phyloP scores from a whole-genome alignment of 2,329 filamentous ascomycete genomes.

The Monilinia vaccinii-corymbosi region DNA sequence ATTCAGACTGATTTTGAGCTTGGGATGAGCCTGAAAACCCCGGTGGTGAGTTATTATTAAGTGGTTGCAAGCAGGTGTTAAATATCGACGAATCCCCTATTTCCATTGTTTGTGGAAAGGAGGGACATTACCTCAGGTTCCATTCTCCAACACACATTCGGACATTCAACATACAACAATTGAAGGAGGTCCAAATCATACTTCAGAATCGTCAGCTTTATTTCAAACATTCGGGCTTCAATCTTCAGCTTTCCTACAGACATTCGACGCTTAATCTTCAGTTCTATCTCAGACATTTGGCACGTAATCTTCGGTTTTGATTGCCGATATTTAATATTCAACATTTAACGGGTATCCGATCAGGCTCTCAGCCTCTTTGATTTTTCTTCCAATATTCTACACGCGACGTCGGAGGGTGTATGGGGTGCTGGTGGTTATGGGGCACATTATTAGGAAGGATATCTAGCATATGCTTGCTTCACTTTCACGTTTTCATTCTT shows the following conservation, averaged over 20 bases:
- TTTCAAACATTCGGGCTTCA: not conserved
- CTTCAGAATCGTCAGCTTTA: not conserved
- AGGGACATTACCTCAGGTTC: not conserved
- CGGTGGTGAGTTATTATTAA: not conserved
- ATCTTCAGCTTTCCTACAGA: not conserved
- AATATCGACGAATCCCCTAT: not conserved
- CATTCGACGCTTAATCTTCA: no score
- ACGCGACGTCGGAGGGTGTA: not conserved
- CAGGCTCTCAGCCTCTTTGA: not conserved
- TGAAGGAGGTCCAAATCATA: not conserved
- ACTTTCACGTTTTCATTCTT: not conserved
- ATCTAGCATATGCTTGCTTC: not conserved
- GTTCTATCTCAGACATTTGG: not conserved
- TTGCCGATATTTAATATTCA: not conserved
- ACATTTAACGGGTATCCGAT: not conserved
- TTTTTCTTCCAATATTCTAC: not conserved
- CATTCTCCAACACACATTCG: not conserved
- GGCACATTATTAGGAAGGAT: not conserved
- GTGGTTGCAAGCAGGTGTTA: not conserved
- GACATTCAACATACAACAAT: not conserved
- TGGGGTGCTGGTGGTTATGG: not conserved
- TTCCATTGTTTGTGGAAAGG: not conserved
- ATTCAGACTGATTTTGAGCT: not conserved
- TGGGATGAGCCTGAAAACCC: not conserved
- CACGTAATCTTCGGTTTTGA: not conserved